Conservation (phyloP, 495 filamentous ascomycete species). For the Lasiosphaeriaceae sp. region DNA sequence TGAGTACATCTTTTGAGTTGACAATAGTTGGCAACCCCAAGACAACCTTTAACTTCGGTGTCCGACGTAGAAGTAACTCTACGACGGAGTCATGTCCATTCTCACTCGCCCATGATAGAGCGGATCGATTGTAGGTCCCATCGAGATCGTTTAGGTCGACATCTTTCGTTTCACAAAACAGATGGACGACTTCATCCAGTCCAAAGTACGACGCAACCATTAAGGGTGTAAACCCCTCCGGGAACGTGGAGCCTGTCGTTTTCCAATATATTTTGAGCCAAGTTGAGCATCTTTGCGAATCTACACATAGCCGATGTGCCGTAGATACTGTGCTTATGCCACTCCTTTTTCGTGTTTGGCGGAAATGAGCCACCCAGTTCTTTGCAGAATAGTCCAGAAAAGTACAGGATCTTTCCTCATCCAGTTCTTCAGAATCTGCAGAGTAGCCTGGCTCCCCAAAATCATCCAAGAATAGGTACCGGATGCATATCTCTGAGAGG, state of each 20-base stretch:
- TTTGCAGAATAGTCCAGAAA: not conserved
- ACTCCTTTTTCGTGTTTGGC: not conserved
- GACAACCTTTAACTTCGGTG: not conserved
- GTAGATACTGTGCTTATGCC: not conserved
- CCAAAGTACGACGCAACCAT: slow-evolving; percentile 4
- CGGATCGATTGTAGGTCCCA: not conserved
- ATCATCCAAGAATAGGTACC: not conserved
- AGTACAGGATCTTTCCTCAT: not conserved
- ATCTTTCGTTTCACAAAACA: not conserved
- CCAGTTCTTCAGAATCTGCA: not conserved
- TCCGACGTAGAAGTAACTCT: not conserved
- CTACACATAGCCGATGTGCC: not conserved
- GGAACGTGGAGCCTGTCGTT: not conserved
- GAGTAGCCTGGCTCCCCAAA: not conserved
- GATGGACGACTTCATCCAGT: not conserved
- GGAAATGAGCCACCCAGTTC: slow-evolving; percentile 1
- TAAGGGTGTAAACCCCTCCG: not conserved
- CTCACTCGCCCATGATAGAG: not conserved
- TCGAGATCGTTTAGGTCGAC: not conserved
- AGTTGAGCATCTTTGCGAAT: not conserved
- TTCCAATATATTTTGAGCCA: not conserved
- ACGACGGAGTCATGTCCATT: not conserved
- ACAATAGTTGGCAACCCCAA: not conserved
- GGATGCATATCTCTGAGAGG: slow-evolving; percentile 2
- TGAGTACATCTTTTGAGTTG: not conserved